Percentiles rank a stretch among this genome's conserved stretches.
These are phyloP conservation scores for Lipomyces sp. DNA, from an alignment of 805 yeast species.

Conservation along the genomic window DNA sequence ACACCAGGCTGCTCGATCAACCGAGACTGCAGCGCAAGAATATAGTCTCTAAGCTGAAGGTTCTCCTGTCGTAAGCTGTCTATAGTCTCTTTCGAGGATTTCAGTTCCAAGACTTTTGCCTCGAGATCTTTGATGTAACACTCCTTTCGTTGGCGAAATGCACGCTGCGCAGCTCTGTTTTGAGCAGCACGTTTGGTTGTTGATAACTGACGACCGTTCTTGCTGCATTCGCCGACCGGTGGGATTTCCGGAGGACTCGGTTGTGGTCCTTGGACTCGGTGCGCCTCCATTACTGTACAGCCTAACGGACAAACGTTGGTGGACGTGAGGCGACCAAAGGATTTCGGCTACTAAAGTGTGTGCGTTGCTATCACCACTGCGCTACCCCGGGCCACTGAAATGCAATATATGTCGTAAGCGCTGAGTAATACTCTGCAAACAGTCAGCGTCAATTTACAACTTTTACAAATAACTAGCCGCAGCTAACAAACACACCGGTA, in stretches of 20 bases:
- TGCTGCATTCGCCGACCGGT: constrained; percentile 38
- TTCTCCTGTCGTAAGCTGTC: constrained; percentile 73
- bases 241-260: constrained; percentile 14
- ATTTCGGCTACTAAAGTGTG: background rate
- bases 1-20: constrained; percentile 57
- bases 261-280: background rate
- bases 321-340: background rate
- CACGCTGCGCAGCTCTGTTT: constrained; percentile 89
- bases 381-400: background rate
- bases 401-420: background rate
- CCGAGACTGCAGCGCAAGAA: constrained; percentile 69
- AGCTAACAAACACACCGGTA: background rate
- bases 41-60: constrained; percentile 71
- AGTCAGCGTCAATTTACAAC: background rate
- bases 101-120: constrained; percentile 65
- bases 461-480: too few relatives aligned
- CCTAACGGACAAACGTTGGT: background rate
- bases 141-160: constrained; percentile 85
- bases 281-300: background rate
- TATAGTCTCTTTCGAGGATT: constrained; percentile 65
- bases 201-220: constrained; percentile 53
- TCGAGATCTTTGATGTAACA: constrained; percentile 81
- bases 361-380: background rate
- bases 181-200: constrained; percentile 87
- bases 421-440: background rate